Evolutionary conservation across 2,329 filamentous ascomycete genomes (phyloP), one percentile per base, ranked within the genome.

Genomic region (Beauveria australis): DNA sequence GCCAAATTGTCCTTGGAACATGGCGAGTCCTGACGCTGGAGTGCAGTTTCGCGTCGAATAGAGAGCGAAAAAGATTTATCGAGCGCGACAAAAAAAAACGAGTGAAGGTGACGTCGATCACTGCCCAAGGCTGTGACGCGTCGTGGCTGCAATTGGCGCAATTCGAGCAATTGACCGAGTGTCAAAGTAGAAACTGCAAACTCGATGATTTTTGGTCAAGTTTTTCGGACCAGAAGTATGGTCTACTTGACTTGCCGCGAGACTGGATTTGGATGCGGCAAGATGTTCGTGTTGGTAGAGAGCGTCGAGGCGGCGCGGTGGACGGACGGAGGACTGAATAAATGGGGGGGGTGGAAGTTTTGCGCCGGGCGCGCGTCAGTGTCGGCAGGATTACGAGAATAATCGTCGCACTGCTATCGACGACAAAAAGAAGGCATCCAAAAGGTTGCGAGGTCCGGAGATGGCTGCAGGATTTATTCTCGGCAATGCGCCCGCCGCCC

Each of bases 1-100:
- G 46, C 49, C 56, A 52, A 55, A 62, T 8, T 55, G 49, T 24
- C 61, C 61, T 53, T 59, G 52, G 26, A 62, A 62, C 61, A 62
- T 62, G 49, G 37, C 26, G n/a, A 12, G 3, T 52, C 9, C 18
- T 19, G n/a, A 28, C 14, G 37, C 24, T 5, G 3, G 24, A 22
- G 12, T 46, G 24, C 26, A 7, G 10, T 12, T 10, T 3, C 7
- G 12, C 24, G 24, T 16, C 19, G 16, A 19, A 46, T 22, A 37
- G 22, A 46, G 10, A 28, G 49, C 26, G 49, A 53, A 28, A 10
- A 40, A 3, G 10, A 5, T 30, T 40, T 33, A 22, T 18, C 30
- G 24, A 33, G 26, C 41, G 49, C 49, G 41, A 41, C 49, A 33
- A 46, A 46, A 53, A 53, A 46, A 24, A 22, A 22, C 28, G 19